Conservation (phyloP, 805 yeast genomes). For the Cephaloascus fragrans region DNA sequence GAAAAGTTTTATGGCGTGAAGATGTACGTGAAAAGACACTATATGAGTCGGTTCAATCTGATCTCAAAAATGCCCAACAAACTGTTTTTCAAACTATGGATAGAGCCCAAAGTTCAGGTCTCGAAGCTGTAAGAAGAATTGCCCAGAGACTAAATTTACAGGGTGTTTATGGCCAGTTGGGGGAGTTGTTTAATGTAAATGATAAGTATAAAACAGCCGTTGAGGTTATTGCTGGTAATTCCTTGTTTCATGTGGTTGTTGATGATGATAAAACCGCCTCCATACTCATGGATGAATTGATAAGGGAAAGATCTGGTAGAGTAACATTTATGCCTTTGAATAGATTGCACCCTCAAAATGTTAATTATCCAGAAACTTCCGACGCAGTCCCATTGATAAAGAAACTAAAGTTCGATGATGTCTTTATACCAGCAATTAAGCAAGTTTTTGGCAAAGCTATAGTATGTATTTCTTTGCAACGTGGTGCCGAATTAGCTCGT, state of each 20-base stretch:
- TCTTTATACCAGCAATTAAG: conserved; percentile 54
- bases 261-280: conserved; percentile 82
- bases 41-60: conserved; percentile 43
- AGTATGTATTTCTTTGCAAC: conserved; percentile 60
- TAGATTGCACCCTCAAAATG: conserved; percentile 36
- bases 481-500: conserved; percentile 60
- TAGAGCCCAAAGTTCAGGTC: conserved; percentile 57
- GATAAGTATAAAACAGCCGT: conserved; percentile 79
- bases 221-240: conserved; percentile 82
- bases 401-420: conserved; percentile 54
- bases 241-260: conserved; percentile 83
- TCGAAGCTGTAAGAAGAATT: conserved; percentile 59
- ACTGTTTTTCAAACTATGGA: conserved; percentile 66
- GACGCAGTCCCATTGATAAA: conserved; percentile 71
- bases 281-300: conserved; percentile 64
- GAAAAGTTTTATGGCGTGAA: conserved; percentile 71
- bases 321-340: conserved; percentile 89
- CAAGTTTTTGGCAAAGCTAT: conserved; percentile 79
- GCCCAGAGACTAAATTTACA: conserved; percentile 46
- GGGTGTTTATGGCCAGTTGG: conserved; percentile 76
- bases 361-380: conserved; percentile 49
- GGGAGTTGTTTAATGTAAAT: conserved; percentile 72
- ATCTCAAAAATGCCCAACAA: conserved; percentile 48
- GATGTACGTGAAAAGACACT: conserved; percentile 58
- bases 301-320: conserved; percentile 64